Evolutionary conservation across 768 basidiomycete genomes (phyloP), one percentile per base, ranked within the genome.

Genomic region (Lactifluus rugatus): DNA sequence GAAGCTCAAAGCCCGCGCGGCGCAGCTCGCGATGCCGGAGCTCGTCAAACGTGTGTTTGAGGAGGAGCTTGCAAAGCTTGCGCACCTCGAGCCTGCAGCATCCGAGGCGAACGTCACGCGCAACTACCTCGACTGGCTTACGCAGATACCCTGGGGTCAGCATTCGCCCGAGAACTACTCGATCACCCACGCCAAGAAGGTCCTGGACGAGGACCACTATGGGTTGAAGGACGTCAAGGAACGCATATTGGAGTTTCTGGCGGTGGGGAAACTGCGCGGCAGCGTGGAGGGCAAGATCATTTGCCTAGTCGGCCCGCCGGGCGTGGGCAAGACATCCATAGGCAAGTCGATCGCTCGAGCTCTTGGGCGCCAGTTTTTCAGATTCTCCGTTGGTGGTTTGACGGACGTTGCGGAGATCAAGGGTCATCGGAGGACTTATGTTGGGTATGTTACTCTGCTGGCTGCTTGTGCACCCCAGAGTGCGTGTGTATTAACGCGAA

Each of bases 401-500:
- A 92, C 92, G 48, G 96, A 99, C 70, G 93, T 98, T 0, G 96
- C 96, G 55, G 96, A 98, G 78, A 97, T 99, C 68, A 98, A 98
- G 73, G 96, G 96, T 1, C 96, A 99, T 68, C 75, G 96, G 66
- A 76, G 96, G 69, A 99, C 95, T n/a, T 98, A 96, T 68, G 91
- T 94, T 52, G 91, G 89, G 85, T 89, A 57, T 45, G 84, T n/a
- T n/a, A n/a, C n/a, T n/a, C n/a, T n/a, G 75, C 2, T 19, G 16
- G 28, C 39, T 16, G 25, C 2, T 28, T 32, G 25, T 32, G 46
- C 45, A 57, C 55, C 42, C 25, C 28, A 31, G 28, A 9, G n/a
- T 36, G 39, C 58, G 3, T n/a, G 31, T 47, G 28, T 41, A 34
- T 39, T 59, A 17, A 41, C 45, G 36, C 28, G 21, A 26, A 8